phyloP scores from a whole-genome alignment of 31 red algal species.

The Odonthalia washingtoniensis region DNA sequence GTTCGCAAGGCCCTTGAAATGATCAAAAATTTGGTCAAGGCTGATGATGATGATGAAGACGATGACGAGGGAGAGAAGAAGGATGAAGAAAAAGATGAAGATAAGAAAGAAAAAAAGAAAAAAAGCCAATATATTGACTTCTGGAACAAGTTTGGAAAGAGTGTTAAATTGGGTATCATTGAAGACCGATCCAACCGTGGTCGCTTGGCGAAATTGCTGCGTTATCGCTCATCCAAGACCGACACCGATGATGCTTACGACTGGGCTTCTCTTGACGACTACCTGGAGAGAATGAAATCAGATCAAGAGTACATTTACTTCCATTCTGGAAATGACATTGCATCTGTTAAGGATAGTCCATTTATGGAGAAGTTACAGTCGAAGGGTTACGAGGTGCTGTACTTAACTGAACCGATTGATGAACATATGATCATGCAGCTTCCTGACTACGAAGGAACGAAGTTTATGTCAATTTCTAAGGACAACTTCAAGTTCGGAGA shows the following conservation, averaged over 20 bases:
- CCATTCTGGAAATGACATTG: conserved; percentile 76
- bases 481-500: conserved; percentile 95
- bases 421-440: conserved; percentile 93
- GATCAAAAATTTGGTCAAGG: conserved; percentile 75
- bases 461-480: conserved; percentile 89
- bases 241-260: conserved; percentile 74
- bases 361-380: conserved; percentile 91
- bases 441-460: conserved; percentile 89
- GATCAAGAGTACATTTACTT: conserved; percentile 98
- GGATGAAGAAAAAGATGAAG: conserved; percentile 33
- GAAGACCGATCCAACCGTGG: conserved; percentile 80
- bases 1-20: conserved; percentile 92
- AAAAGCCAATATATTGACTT: conserved; percentile 81
- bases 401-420: conserved; percentile 93
- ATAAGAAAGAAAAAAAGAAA: conserved; percentile 59
- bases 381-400: conserved; percentile 95
- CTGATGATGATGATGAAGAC: conserved; percentile 50
- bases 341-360: conserved; percentile 76
- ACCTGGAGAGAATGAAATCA: conserved; percentile 91
- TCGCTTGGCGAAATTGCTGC: conserved; percentile 87
- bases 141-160: conserved; percentile 93
- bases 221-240: conserved; percentile 87
- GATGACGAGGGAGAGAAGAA: conserved; percentile 47
- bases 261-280: conserved; percentile 91
- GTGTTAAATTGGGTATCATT: conserved; percentile 92